Evolutionary conservation across 2,329 filamentous ascomycete genomes (phyloP).

Genomic region (Aspergillus latus): DNA sequence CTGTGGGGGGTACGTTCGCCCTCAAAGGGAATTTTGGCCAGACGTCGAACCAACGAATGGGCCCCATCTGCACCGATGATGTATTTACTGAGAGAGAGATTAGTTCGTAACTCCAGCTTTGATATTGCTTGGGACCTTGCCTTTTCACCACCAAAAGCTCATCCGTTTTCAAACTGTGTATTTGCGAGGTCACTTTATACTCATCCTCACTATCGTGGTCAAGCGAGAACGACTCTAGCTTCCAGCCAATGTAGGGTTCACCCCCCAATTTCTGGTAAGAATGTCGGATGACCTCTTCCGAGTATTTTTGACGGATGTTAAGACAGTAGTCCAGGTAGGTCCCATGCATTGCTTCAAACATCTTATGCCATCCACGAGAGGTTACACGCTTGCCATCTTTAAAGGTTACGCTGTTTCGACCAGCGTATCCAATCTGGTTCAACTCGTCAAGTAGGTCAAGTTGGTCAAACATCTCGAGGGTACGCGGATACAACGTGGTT

Average conservation of each 20-base stretch:
- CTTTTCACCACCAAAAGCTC: neutral
- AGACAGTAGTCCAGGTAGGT: neutral
- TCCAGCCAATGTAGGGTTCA: conserved; percentile 1
- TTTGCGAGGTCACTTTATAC: neutral
- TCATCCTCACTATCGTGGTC: neutral
- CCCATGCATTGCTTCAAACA: neutral
- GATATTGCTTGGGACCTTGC: neutral
- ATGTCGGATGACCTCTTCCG: conserved; percentile 53
- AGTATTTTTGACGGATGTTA: conserved; percentile 57
- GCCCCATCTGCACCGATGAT: conserved; percentile 12
- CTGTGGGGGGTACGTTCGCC: conserved; percentile 5
- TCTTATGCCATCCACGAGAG: conserved; percentile 47
- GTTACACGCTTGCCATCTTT: conserved; percentile 39
- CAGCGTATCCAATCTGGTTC: conserved; percentile 55
- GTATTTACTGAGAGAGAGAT: conserved; percentile 4
- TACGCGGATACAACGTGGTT: conserved; percentile 48
- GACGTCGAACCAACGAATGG: conserved; percentile 6
- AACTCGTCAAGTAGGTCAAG: conserved; percentile 49
- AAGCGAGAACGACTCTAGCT: neutral
- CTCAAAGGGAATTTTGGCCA: conserved; percentile 11
- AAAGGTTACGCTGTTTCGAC: conserved; percentile 31
- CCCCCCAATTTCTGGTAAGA: neutral
- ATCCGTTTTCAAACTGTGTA: neutral
- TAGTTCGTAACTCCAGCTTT: neutral
- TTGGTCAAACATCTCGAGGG: conserved; percentile 49